Evolutionary conservation across 2,329 filamentous ascomycete genomes (phyloP).

Genomic region (Colletotrichum neosansevieriae): DNA sequence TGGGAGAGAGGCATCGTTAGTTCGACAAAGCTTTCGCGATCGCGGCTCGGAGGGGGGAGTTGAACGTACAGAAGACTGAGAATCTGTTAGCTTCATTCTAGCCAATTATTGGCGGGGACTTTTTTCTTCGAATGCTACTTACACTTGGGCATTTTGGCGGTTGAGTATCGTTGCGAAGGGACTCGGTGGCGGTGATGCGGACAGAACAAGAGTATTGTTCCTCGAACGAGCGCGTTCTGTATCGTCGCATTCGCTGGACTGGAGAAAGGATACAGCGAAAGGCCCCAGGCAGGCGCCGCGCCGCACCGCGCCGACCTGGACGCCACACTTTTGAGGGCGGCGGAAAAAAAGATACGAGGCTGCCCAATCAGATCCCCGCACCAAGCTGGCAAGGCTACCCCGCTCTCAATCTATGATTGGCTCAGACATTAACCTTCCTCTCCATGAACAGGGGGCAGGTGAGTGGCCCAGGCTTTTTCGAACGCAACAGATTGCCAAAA

Average conservation of each 20-base stretch:
- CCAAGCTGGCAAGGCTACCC: constrained; percentile 18
- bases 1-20: constrained; percentile 49
- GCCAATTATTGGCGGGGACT: background rate
- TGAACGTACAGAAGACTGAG: constrained; percentile 71
- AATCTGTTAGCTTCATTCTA: constrained; percentile 41
- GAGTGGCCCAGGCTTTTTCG: constrained; percentile 38
- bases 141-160: constrained; percentile 86
- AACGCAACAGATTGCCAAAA: constrained; percentile 44
- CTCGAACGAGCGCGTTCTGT: constrained; percentile 9
- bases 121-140: constrained; percentile 55
- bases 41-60: background rate
- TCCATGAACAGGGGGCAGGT: constrained; percentile 18
- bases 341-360: constrained; percentile 36
- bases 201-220: constrained; percentile 18
- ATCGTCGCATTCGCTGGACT: constrained; percentile 30
- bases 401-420: constrained; percentile 20
- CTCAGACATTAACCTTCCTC: background rate
- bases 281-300: background rate
- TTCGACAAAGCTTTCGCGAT: constrained; percentile 21
- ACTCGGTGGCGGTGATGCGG: background rate
- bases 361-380: constrained; percentile 16
- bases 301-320: constrained; percentile 15
- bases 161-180: background rate
- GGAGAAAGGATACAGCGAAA: background rate
- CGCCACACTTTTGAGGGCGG: constrained; percentile 19